Evolutionary conservation across 169 alveolate genomes (phyloP).

Genomic region (Plasmodium coatneyi): DNA sequence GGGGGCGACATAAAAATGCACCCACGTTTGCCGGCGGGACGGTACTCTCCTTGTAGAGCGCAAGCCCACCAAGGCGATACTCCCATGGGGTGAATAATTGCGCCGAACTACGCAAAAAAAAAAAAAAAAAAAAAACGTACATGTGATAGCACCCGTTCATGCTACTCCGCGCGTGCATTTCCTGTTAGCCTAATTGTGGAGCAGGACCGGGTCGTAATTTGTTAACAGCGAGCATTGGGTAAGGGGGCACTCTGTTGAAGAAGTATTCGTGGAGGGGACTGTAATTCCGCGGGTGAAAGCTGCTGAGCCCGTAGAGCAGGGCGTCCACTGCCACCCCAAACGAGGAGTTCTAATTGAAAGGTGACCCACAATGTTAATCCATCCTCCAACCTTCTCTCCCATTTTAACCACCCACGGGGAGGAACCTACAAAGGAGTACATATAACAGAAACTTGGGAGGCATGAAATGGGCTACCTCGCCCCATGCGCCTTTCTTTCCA

Average conservation of each 20-base stretch:
- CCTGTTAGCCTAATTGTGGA: background rate
- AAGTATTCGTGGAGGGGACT: background rate
- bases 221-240: background rate
- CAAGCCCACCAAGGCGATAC: background rate
- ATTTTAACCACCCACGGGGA: background rate
- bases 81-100: background rate
- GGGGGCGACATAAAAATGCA: background rate
- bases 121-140: background rate
- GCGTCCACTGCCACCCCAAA: no score
- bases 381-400: background rate
- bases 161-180: background rate
- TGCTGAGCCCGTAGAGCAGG: background rate
- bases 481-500: background rate
- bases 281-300: background rate
- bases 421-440: background rate
- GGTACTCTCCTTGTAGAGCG: background rate
- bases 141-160: background rate
- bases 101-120: background rate
- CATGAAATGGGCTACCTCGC: background rate
- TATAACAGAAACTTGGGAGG: background rate
- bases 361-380: background rate
- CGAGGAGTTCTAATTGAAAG: background rate
- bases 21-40: background rate
- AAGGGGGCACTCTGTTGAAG: background rate
- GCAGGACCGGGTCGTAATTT: background rate